Base-by-base conservation (phyloP, 2,329 filamentous ascomycete species). In the Exophiala alcalophila region DNA sequence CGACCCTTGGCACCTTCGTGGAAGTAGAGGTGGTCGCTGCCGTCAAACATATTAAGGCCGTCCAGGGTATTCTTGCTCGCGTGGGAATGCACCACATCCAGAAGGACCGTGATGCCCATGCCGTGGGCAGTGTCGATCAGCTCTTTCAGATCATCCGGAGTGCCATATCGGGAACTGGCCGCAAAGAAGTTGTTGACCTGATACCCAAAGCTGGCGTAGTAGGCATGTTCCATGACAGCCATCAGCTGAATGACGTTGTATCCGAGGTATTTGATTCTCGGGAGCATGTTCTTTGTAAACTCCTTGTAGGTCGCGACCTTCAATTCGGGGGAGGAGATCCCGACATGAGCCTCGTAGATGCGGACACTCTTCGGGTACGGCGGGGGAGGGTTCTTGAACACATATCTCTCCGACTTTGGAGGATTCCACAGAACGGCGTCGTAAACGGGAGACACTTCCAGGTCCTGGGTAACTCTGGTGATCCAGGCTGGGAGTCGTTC, bases 131-230 rank as follows among this genome's bases (percentile, higher is more conserved):
- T 94, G 61, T 98, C 92, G 52, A 98, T 86, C 34, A 98, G 77
- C 72, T 97, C 91, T 66, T 95, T 98, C 55, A 98, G 73, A 25
- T 97, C 92, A 60, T 98, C 92, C 0, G 92, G 92, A 1, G 83
- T 78, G 28, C 92, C 92, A 61, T 95, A 98, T 50, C 92, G 83
- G 65, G 91, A 97, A 66, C 90, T 96, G 9, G 91, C 90, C 19
- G 92, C 92, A 59, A 97, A 98, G 74, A 98, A 98, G 67, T 86
- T 96, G 72, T 97, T 98, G 69, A 98, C 81, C 67, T 98, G 92
- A 66, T 98, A 98, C 32, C 92, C 92, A 59, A 98, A 98, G 61
- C 91, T 97, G 59, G 92, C 92, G 64, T 98, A 98, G 74, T 98
- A 98, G 35, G 92, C 92, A 67, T 98, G 92, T 64, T 98, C 92